Evolutionary conservation across 805 yeast species (phyloP), one percentile per base, ranked within the genome.

Genomic region (Brettanomyces custersianus): DNA sequence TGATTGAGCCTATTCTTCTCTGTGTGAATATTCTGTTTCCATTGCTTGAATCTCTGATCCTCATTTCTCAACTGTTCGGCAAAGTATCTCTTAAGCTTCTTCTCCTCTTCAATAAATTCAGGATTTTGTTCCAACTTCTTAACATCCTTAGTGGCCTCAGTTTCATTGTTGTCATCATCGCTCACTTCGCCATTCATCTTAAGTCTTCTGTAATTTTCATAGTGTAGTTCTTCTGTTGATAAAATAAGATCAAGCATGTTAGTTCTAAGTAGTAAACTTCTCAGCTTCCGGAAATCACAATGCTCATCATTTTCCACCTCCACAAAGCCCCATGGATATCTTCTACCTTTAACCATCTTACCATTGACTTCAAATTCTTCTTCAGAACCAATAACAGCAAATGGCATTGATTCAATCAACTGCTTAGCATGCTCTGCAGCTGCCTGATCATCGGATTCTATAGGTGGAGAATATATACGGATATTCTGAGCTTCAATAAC

Each of bases 21-120:
- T 49, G 85, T 86, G 47, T 87, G 92, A 49, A 92, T 85, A 57
- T 92, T 90, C 50, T 87, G 84, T 65, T 88, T 96, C 98, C 99
- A 92, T 68, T 90, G 95, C 68, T 94, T 84, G 62, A 92, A 92
- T 56, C 98, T 75, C 53, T 86, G 94, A 55, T 92, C 98, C 65
- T 92, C 98, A 33, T 83, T 83, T 65, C 90, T 88, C 41, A 92
- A 85, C 66, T 92, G 96, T 60, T 88, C 96, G 8, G 97, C 90
- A 64, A 92, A 92, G 60, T 83, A 83, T 63, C 83, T 81, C 72
- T 92, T 86, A 55, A 92, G 70, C 23, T 88, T 81, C 58, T 85
- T 92, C 62, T 92, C 98, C 60, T 90, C 97, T 62, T 92, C 96
- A 60, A 87, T 81, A 67, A 83, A 92, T 62, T 85, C 82, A 34